Conservation (phyloP, 257 asterid species). For the Forsythia viridissima region DNA sequence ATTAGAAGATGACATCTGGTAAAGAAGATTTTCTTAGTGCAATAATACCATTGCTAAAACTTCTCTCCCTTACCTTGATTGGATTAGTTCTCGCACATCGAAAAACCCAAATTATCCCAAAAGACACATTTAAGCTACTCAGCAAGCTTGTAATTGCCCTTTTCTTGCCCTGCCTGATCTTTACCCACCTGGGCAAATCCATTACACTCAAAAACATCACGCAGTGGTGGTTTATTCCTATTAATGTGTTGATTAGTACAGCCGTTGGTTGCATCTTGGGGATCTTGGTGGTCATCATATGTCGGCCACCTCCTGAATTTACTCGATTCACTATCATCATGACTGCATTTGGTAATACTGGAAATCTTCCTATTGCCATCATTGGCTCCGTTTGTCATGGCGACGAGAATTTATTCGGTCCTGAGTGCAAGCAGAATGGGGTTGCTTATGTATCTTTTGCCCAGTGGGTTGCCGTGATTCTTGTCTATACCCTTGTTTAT, state of each 20-base stretch:
- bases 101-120: conserved; percentile 29
- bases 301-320: conserved; percentile 41
- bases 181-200: conserved; percentile 42
- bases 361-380: conserved; percentile 41
- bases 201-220: conserved; percentile 27
- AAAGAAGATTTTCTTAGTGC: conserved; percentile 29
- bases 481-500: conserved; percentile 41
- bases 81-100: conserved; percentile 36
- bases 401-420: conserved; percentile 35
- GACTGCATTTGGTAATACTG: conserved; percentile 52
- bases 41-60: conserved; percentile 40
- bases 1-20: conserved; percentile 23
- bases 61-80: conserved; percentile 32
- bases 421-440: conserved; percentile 35
- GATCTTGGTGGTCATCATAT: conserved; percentile 33
- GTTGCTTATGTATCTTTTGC: conserved; percentile 44
- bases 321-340: conserved; percentile 40
- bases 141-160: conserved; percentile 49
- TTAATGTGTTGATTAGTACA: conserved; percentile 42
- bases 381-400: conserved; percentile 42
- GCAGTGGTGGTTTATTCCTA: conserved; percentile 50
- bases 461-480: conserved; percentile 43
- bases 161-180: conserved; percentile 46
- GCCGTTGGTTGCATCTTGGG: conserved; percentile 37
- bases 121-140: conserved; percentile 44